These are phyloP conservation scores for Populus hybrid DNA, from an alignment of 441 rosid species.

Conservation along the genomic window DNA sequence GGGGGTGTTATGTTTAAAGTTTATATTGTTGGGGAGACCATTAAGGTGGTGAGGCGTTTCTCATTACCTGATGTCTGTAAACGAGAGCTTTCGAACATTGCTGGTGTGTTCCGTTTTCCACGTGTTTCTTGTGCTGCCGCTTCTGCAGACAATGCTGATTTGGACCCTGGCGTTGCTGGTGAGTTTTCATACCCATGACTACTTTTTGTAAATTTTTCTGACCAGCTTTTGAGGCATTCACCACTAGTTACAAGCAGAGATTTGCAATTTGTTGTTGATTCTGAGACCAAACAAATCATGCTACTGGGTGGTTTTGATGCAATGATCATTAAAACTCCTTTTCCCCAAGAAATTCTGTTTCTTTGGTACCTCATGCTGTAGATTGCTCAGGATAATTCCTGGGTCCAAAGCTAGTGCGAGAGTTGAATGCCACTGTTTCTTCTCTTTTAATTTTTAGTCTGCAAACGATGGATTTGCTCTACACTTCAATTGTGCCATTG, in stretches of 20 bases:
- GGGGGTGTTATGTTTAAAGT: constrained; percentile 84
- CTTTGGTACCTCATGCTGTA: neutral
- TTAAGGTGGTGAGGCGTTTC: constrained; percentile 63
- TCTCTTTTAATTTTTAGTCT: neutral
- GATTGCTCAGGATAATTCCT: constrained; percentile 3
- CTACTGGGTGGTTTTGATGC: neutral
- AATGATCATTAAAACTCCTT: constrained; percentile 2
- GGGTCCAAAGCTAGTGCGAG: neutral
- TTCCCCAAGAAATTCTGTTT: neutral
- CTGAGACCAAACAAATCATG: neutral
- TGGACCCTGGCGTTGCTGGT: constrained; percentile 87
- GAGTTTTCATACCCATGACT: constrained; percentile 16
- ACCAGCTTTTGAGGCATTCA: constrained; percentile 8
- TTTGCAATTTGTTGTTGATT: constrained; percentile 1
- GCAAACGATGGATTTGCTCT: neutral
- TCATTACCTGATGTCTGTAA: constrained; percentile 65
- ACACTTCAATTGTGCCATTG: neutral
- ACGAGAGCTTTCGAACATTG: constrained; percentile 49
- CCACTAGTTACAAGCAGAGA: neutral
- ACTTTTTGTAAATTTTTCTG: neutral
- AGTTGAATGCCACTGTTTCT: neutral
- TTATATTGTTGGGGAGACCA: constrained; percentile 58
- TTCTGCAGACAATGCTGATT: constrained; percentile 82
- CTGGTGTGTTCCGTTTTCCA: constrained; percentile 74
- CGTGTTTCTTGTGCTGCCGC: constrained; percentile 92